These are phyloP conservation scores for Hypoxylon sp. DNA, from an alignment of 2,329 filamentous ascomycete species.

Conservation along the genomic window DNA sequence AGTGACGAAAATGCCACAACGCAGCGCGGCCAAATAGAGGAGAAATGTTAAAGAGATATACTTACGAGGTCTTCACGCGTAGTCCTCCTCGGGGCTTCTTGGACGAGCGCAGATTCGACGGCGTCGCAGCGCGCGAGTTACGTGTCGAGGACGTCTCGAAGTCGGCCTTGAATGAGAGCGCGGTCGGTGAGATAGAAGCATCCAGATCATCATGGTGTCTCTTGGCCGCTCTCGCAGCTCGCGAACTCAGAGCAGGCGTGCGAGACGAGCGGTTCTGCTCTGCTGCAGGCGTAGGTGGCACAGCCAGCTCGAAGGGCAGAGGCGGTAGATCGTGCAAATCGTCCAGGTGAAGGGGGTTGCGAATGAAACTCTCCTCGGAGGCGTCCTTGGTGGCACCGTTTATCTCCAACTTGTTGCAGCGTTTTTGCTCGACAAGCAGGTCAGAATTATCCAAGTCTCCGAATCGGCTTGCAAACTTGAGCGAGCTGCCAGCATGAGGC, in stretches of 20 bases:
- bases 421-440: constrained; percentile 43
- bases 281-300: constrained; percentile 38
- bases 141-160: constrained; percentile 59
- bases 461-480: constrained; percentile 48
- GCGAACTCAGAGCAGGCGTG: constrained; percentile 47
- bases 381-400: constrained; percentile 41
- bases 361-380: constrained; percentile 47
- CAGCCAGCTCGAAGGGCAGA: constrained; percentile 38
- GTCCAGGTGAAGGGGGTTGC: constrained; percentile 41
- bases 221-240: constrained; percentile 57
- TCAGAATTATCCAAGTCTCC: constrained; percentile 40
- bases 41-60: constrained; percentile 48
- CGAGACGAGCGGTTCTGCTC: constrained; percentile 46
- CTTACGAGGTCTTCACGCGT: constrained; percentile 77
- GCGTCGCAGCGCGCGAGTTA: constrained; percentile 71
- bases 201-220: constrained; percentile 67
- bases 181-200: constrained; percentile 64
- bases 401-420: constrained; percentile 44
- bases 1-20: constrained; percentile 40
- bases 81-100: constrained; percentile 72
- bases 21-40: constrained; percentile 23
- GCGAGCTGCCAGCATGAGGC: constrained; percentile 20
- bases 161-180: constrained; percentile 62
- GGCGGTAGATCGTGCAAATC: constrained; percentile 31
- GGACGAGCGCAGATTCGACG: constrained; percentile 64